A percentile compares a stretch with the other conserved stretches of the same genome.
Evolutionary conservation across 1,284 basidiomycete species (phyloP).

Genomic region (Ceraceosorus guamensis): DNA sequence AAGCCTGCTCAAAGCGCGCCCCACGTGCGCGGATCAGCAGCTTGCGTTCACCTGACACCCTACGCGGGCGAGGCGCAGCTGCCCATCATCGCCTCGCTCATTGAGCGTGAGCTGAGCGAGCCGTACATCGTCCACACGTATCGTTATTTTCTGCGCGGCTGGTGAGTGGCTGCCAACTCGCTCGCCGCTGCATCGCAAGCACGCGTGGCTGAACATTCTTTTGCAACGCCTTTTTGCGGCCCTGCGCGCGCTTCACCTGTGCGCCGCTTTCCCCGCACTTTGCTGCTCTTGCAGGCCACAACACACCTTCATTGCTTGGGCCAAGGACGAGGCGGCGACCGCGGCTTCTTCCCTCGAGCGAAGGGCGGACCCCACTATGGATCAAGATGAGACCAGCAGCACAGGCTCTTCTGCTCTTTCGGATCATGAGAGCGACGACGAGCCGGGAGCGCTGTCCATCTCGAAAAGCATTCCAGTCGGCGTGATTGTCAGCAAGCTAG

Average conservation of each 20-base stretch:
- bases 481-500: constrained; percentile 92
- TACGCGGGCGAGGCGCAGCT: constrained; percentile 62
- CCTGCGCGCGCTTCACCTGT: too few relatives aligned
- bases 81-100: constrained; percentile 33
- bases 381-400: background rate
- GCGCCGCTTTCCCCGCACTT: too few relatives aligned
- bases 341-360: background rate
- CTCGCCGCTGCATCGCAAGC: too few relatives aligned
- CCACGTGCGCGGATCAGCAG: too few relatives aligned
- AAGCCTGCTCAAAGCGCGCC: too few relatives aligned
- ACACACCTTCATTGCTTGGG: constrained; percentile 71
- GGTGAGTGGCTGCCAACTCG: constrained; percentile 53
- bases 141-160: constrained; percentile 63
- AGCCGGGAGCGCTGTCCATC: background rate
- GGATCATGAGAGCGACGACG: too few relatives aligned
- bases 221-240: too few relatives aligned
- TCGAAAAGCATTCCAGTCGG: constrained; percentile 51
- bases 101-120: constrained; percentile 61
- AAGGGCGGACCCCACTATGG: background rate
- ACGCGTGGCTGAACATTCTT: too few relatives aligned
- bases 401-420: background rate
- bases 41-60: constrained; percentile 35
- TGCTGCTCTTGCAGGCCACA: constrained; percentile 55
- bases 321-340: background rate
- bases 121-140: constrained; percentile 92